Percentiles rank a stretch among this genome's conserved stretches.
These are phyloP conservation scores for Annulohypoxylon nitens DNA, from an alignment of 495 filamentous ascomycete genomes.

Conservation along the genomic window DNA sequence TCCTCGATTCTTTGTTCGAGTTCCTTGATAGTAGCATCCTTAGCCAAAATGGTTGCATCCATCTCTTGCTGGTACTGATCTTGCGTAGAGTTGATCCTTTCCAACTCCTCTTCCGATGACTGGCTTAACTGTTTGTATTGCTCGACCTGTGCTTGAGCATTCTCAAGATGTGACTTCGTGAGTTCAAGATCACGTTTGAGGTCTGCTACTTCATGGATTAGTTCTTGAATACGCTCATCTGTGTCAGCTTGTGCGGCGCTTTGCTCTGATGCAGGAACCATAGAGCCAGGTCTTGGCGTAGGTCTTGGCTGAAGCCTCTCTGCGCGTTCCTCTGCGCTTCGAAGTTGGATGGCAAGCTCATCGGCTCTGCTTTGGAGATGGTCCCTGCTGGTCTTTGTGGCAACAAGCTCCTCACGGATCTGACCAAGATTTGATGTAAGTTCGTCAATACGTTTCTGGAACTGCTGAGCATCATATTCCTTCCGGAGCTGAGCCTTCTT, in stretches of 20 bases:
- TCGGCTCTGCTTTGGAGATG: constrained; percentile 88
- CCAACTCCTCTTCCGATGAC: constrained; percentile 87
- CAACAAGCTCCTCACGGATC: constrained; percentile 84
- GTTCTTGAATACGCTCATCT: constrained; percentile 83
- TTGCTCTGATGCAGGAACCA: constrained; percentile 59
- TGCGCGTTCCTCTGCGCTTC: constrained; percentile 86
- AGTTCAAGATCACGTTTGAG: constrained; percentile 85
- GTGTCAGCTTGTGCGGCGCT: constrained; percentile 59
- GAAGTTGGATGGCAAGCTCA: constrained; percentile 87
- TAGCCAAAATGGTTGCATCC: constrained; percentile 77
- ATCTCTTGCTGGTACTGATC: constrained; percentile 90
- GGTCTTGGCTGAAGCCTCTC: constrained; percentile 81
- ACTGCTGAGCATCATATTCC: constrained; percentile 88
- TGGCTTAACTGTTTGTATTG: constrained; percentile 92
- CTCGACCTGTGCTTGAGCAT: constrained; percentile 81
- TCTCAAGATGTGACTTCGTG: constrained; percentile 79
- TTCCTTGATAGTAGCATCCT: constrained; percentile 80
- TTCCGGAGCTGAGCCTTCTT: constrained; percentile 83
- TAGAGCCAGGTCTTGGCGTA: constrained; percentile 66
- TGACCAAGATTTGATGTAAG: constrained; percentile 81
- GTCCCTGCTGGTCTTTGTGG: constrained; percentile 85
- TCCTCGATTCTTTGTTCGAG: constrained; percentile 85
- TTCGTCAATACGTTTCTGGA: constrained; percentile 89
- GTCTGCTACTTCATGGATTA: constrained; percentile 83
- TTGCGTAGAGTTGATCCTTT: constrained; percentile 80